These are phyloP conservation scores for Ophiocordyceps robertsii DNA, from an alignment of 2,329 filamentous ascomycete genomes.

Conservation along the genomic window DNA sequence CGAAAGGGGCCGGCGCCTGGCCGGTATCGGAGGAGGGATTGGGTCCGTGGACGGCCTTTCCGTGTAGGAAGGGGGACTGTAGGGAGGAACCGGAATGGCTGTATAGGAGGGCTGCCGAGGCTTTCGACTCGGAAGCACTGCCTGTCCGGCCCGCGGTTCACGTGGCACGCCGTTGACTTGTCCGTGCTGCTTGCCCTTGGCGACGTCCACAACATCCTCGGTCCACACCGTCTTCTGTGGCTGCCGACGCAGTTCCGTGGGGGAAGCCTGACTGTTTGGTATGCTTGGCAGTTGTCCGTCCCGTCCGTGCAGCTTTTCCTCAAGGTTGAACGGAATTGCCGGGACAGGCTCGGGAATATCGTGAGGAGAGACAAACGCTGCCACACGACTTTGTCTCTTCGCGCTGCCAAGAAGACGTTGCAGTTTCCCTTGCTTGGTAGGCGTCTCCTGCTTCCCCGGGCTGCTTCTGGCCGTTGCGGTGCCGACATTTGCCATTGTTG, in stretches of 20 bases:
- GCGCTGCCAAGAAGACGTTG: conserved; percentile 3
- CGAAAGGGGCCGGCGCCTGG: no score
- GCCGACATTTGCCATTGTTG: background rate
- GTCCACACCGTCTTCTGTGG: conserved; percentile 39
- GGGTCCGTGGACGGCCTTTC: no score
- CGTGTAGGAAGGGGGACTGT: no score
- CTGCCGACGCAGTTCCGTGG: conserved; percentile 29
- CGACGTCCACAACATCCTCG: conserved; percentile 8
- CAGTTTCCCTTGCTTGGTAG: background rate
- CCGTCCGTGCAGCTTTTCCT: conserved; percentile 22
- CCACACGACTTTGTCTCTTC: background rate
- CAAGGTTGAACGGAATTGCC: conserved; percentile 20
- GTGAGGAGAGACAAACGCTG: conserved; percentile 4
- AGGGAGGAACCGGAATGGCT: no score
- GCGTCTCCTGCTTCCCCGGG: background rate
- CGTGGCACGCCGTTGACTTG: no score
- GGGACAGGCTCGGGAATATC: conserved; percentile 13
- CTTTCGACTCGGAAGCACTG: no score
- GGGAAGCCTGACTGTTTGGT: conserved; percentile 22
- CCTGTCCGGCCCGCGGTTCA: no score
- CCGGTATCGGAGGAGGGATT: no score
- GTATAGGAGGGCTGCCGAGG: no score
- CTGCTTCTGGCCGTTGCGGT: background rate
- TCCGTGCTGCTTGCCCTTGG: no score
- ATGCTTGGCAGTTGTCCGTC: conserved; percentile 18